Evolutionary conservation across 1,284 basidiomycete species (phyloP).

Genomic region (Ceratobasidium sp.): DNA sequence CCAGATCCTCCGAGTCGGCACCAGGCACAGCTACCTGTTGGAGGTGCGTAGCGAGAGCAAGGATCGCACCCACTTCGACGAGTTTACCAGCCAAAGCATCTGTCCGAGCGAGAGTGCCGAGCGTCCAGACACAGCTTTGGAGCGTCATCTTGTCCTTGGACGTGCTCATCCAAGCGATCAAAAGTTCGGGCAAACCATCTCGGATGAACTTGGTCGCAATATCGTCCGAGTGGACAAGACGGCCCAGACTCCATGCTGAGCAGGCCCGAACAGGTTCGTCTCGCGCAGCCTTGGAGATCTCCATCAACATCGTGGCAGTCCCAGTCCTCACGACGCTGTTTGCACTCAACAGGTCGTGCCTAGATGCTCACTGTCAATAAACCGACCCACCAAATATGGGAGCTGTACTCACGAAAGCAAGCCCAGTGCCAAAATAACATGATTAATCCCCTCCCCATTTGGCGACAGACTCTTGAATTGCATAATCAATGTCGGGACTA

Average conservation of each 20-base stretch:
- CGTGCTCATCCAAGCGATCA: conserved; percentile 34
- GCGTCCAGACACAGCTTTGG: conserved; percentile 30
- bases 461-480: conserved; percentile 40
- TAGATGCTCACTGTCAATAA: background rate
- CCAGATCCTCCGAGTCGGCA: conserved; percentile 31
- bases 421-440: conserved; percentile 47
- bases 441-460: conserved; percentile 35
- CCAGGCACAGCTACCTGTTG: background rate
- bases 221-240: conserved; percentile 32
- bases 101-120: conserved; percentile 30
- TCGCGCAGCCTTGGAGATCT: conserved; percentile 41
- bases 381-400: background rate
- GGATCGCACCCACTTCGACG: conserved; percentile 24
- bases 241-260: conserved; percentile 37
- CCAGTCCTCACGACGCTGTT: conserved; percentile 47
- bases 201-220: conserved; percentile 39
- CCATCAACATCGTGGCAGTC: conserved; percentile 42
- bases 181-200: conserved; percentile 41
- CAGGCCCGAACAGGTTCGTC: conserved; percentile 30
- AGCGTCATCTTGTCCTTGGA: conserved; percentile 29
- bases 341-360: conserved; percentile 47
- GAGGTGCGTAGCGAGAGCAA: conserved; percentile 22
- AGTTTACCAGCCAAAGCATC: conserved; percentile 30
- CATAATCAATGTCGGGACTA: conserved; percentile 44
- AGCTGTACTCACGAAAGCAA: conserved; percentile 43